These are phyloP conservation scores for Crithidia acanthocephali DNA, from an alignment of 208 protist species.

Conservation along the genomic window DNA sequence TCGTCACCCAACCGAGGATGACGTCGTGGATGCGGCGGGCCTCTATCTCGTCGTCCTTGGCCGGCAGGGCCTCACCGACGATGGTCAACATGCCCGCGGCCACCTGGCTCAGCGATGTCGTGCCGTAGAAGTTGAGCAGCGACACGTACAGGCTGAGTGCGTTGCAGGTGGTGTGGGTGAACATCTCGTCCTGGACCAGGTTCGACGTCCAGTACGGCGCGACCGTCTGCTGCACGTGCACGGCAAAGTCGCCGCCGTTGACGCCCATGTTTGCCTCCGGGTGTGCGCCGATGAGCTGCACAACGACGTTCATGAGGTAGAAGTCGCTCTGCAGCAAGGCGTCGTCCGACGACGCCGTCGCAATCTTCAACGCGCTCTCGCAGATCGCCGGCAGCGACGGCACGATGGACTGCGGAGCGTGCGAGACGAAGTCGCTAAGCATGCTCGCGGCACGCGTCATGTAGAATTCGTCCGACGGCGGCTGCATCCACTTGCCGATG, in stretches of 20 bases:
- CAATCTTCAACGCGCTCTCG: conserved; percentile 55
- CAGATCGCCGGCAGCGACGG: conserved; percentile 52
- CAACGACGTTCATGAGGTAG: conserved; percentile 76
- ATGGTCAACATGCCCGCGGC: conserved; percentile 41
- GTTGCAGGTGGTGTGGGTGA: conserved; percentile 70
- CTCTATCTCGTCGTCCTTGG: conserved; percentile 76
- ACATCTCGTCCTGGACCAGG: conserved; percentile 38
- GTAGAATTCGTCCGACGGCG: conserved; percentile 70
- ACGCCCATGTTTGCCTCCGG: conserved; percentile 28
- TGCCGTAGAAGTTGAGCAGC: conserved; percentile 59
- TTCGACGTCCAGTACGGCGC: conserved; percentile 44
- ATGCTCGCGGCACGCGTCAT: conserved; percentile 59
- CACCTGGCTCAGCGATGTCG: conserved; percentile 20
- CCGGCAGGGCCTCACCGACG: conserved; percentile 62
- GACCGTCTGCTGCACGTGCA: conserved; percentile 46
- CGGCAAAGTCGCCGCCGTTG: conserved; percentile 49
- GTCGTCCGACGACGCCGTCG: conserved; percentile 45
- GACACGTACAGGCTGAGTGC: conserved; percentile 65
- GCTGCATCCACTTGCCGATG: conserved; percentile 58
- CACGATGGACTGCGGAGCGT: conserved; percentile 58
- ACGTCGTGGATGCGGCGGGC: conserved; percentile 74
- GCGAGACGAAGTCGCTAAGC: conserved; percentile 83
- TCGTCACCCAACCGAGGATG: conserved; percentile 64
- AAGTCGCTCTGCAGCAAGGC: conserved; percentile 72
- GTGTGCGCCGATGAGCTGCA: conserved; percentile 59